Evolutionary conservation across 2,329 filamentous ascomycete species (phyloP).

Genomic region (Claviceps sp.): DNA sequence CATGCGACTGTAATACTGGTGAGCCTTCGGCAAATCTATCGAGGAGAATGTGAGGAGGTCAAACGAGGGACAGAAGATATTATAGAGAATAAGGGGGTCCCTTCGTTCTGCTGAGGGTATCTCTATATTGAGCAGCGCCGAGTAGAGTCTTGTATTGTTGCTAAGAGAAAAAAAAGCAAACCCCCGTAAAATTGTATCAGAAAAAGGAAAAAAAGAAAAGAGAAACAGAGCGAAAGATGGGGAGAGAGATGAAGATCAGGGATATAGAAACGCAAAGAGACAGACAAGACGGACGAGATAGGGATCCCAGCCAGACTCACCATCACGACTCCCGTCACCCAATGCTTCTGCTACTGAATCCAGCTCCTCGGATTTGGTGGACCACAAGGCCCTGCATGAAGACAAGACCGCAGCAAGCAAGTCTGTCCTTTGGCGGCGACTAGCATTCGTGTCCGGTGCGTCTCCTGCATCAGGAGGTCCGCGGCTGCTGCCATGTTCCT

Average conservation of each 20-base stretch:
- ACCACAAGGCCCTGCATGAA: constrained; percentile 26
- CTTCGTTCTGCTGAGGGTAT: background rate
- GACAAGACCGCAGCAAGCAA: constrained; percentile 25
- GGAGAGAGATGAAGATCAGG: background rate
- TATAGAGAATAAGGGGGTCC: background rate
- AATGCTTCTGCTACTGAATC: constrained; percentile 36
- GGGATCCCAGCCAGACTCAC: constrained; percentile 22
- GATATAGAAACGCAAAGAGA: background rate
- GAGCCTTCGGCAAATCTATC: background rate
- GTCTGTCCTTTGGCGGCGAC: constrained; percentile 13
- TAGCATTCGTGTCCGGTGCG: constrained; percentile 11
- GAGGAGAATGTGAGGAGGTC: background rate
- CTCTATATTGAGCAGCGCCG: too few species aligned
- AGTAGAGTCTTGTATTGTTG: too few species aligned
- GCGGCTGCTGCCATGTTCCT: constrained; percentile 17
- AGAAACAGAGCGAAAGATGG: background rate
- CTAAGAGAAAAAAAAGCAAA: background rate
- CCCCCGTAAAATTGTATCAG: background rate
- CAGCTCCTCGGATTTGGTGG: constrained; percentile 26
- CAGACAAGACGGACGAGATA: background rate
- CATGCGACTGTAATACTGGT: constrained; percentile 31
- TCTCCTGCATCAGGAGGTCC: constrained; percentile 16
- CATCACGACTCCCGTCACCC: constrained; percentile 41
- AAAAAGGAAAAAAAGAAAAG: background rate
- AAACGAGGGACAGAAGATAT: background rate